Base-by-base conservation (phyloP, 257 asterid species). In the Salvia miltiorrhiza region DNA sequence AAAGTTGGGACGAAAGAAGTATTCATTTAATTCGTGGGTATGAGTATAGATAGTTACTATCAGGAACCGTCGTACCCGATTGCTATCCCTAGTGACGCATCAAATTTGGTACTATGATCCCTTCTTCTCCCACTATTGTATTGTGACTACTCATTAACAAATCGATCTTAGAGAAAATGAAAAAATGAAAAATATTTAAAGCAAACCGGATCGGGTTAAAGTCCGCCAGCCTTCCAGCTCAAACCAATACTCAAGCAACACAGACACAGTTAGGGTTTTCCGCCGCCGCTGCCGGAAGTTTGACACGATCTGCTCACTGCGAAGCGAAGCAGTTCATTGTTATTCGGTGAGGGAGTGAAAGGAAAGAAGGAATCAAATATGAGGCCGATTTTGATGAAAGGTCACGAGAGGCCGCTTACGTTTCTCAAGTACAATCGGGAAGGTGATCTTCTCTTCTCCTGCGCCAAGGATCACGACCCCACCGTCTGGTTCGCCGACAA, bases 381-480 rank as follows among this genome's bases (percentile, higher is more conserved):
- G 95, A 90, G 95, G 82, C 96, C 97, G 7, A 90, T 88, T 49
- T 72, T 90, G 88, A 85, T 93, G 96, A 93, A 90, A 77, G 99
- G 97, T 35, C 99, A 93, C 30, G 95, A 90, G 80, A 85, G 99
- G 97, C 97, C 99, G 4, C 75, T 93, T 4, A 93, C 99, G 0
- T 93, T 88, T 62, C 75, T 93, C 9, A 87, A 80, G 78, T 90
- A 88, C 78, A 93, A 93, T 67, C 68, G 92, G 1, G 99, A 93
- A 1, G 99, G 99, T 0, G 99, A 93, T 76, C 86, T 93, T 5
- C 89, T 93, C 9, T 84, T 90, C 84, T 87, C 97, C 1, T 93
- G 99, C 60, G 99, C 96, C 4, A 93, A 93, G 70, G 99, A 93
- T 30, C 97, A 88, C 70, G 77, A 76, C 12, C 99, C 99, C 4